Evolutionary conservation across 2,329 filamentous ascomycete genomes (phyloP).

Genomic region (Ophiocordyceps camponoti-rufipedis): DNA sequence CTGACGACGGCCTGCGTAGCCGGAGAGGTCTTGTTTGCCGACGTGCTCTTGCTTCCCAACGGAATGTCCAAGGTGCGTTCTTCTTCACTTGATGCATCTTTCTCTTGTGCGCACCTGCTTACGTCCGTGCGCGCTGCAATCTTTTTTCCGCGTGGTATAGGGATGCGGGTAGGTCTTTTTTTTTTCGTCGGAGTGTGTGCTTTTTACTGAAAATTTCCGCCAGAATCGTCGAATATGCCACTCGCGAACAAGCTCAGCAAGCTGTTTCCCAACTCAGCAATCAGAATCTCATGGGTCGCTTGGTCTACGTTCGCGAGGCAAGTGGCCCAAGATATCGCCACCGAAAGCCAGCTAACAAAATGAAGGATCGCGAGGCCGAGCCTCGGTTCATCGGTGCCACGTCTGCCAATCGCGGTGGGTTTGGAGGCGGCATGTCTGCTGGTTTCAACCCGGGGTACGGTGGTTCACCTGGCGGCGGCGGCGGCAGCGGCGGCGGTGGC

Average conservation of each 20-base stretch:
- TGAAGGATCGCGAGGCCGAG: constrained; percentile 89
- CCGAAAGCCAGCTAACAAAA: background rate
- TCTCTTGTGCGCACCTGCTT: background rate
- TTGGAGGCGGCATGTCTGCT: constrained; percentile 31
- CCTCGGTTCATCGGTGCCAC: constrained; percentile 79
- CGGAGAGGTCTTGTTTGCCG: constrained; percentile 98
- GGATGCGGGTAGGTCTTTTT: constrained; percentile 82
- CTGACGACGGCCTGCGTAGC: constrained; percentile 39
- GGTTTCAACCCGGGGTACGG: constrained; percentile 40
- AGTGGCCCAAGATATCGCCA: constrained; percentile 7
- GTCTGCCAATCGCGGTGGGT: constrained; percentile 42
- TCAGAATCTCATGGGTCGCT: constrained; percentile 94
- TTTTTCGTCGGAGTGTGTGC: background rate
- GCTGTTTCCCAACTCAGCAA: constrained; percentile 97
- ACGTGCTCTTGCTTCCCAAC: constrained; percentile 98
- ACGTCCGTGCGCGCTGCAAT: background rate
- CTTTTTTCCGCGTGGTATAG: constrained; percentile 33
- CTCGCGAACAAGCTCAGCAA: constrained; percentile 94
- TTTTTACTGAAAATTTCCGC: background rate
- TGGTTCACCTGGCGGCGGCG: constrained; percentile 27
- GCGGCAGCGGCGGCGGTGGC: constrained; percentile 50
- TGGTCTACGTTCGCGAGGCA: constrained; percentile 97
- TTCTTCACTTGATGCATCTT: background rate
- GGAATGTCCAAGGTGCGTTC: constrained; percentile 99
- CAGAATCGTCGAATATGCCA: constrained; percentile 99